Evolutionary conservation across 2,329 filamentous ascomycete species (phyloP).

Genomic region (Colletotrichum musae): DNA sequence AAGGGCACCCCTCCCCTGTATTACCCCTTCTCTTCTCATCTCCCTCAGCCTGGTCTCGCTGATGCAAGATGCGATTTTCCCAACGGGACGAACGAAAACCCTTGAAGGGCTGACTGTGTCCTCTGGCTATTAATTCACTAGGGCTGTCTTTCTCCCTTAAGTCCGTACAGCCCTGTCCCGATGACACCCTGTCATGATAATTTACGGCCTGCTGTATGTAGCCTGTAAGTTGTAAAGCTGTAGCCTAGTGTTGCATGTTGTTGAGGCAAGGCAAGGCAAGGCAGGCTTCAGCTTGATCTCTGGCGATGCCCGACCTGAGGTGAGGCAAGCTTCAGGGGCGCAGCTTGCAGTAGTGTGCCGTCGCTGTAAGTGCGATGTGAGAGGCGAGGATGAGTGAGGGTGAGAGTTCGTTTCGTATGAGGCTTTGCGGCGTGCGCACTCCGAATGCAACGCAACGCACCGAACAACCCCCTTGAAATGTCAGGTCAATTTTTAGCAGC

Average conservation of each 20-base stretch:
- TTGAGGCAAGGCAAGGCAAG: neutral
- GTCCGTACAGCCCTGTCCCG: too few species aligned
- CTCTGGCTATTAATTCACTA: too few species aligned
- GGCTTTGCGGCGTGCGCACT: neutral
- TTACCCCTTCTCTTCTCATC: neutral
- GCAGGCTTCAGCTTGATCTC: conserved; percentile 13
- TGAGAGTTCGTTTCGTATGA: neutral
- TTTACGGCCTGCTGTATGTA: neutral
- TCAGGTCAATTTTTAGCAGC: neutral
- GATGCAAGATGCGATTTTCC: conserved; percentile 23
- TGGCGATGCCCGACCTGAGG: neutral
- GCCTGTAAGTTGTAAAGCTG: neutral
- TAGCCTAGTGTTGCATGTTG: neutral
- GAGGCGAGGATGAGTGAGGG: neutral
- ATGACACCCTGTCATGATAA: too few species aligned
- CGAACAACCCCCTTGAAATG: neutral
- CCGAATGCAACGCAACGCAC: too few species aligned
- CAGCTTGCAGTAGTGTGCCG: conserved; percentile 16
- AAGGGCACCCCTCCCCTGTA: neutral
- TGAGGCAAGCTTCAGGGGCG: conserved; percentile 15
- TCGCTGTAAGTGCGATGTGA: neutral
- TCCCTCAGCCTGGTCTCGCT: neutral
- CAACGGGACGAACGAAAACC: too few species aligned
- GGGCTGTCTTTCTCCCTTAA: too few species aligned
- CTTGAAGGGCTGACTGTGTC: too few species aligned